Conservation (phyloP, 2,329 filamentous ascomycete species). For the Nothopassalora personata region DNA sequence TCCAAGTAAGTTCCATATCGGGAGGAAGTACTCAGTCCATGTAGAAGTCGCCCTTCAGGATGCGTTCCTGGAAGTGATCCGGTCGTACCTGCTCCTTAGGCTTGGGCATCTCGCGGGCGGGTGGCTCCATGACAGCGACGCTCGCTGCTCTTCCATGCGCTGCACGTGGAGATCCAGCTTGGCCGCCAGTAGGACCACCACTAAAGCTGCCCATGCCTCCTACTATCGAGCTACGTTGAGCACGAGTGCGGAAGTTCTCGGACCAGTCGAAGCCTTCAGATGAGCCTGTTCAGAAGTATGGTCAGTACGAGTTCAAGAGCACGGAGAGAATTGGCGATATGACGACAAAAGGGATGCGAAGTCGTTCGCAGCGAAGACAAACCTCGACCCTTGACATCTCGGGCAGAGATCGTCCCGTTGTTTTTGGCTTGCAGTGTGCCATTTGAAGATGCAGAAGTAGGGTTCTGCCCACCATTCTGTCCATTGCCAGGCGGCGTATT, state of each 20-base stretch:
- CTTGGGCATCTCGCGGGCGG: conserved; percentile 43
- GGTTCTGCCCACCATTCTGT: conserved; percentile 30
- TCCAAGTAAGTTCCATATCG: not conserved
- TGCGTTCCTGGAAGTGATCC: conserved; percentile 93
- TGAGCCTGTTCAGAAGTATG: conserved; percentile 53
- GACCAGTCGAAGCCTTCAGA: conserved; percentile 96
- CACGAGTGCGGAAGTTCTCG: conserved; percentile 87
- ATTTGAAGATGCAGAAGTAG: conserved; percentile 23
- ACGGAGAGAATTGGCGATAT: conserved; percentile 21
- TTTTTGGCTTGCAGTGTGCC: conserved; percentile 20
- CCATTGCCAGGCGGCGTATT: conserved; percentile 30
- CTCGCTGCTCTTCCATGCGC: conserved; percentile 64
- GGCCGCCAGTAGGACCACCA: conserved; percentile 28
- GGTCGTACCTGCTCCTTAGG: conserved; percentile 58
- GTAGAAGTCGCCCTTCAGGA: conserved; percentile 95
- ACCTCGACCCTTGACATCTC: conserved; percentile 54
- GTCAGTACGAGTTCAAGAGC: conserved; percentile 34
- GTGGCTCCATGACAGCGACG: conserved; percentile 56
- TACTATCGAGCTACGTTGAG: conserved; percentile 66
- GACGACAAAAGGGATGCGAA: conserved; percentile 7
- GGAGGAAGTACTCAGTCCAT: conserved; percentile 62
- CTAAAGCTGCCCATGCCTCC: conserved; percentile 43
- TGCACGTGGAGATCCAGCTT: conserved; percentile 7
- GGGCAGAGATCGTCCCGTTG: conserved; percentile 45
- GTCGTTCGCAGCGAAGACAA: conserved; percentile 41